Base-by-base conservation (phyloP, 345 rosid species). In the Gossypium sturtianum region DNA sequence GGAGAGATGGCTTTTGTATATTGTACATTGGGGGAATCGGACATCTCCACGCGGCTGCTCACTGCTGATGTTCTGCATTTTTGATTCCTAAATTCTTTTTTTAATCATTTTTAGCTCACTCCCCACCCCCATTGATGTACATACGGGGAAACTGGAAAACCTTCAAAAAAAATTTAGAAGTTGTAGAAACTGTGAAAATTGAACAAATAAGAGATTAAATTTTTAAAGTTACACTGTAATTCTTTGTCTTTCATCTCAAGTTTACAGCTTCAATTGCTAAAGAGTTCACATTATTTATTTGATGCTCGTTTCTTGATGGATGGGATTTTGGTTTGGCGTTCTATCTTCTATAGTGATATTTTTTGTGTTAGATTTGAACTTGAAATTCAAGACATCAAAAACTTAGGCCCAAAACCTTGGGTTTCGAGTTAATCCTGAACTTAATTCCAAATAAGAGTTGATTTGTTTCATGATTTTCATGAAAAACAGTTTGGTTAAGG, bases 141-240 rank as follows among this genome's bases (percentile, higher is more conserved):
- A 86, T 81, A 85, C 41, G 61, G 29, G 29, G 53, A 23, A 65
- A 48, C 49, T 49, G 62, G 65, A 45, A 56, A 57, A 64, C 62
- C 12, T 9, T 2, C 0, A 56, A 20, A 56, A 20, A 23, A 59
- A 23, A 22, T 12, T 7, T 29, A 56, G 29, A 41, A 44, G 49
- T 71, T 78, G 75, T 82, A 66, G 76, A 70, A 74, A 77, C 77
- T 79, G 82, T 83, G 85, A 78, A 83, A 78, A 71, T 80, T 47
- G 53, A 80, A 84, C 85, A 80, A 34, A 80, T 80, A 83, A 81
- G 84, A 79, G 70, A 70, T 84, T 76, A 73, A 59, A 74, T 16
- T 79, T 75, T 79, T 25, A 34, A 52, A 22, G 29, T 60, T 52
- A 9, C 17, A 12, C 2, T 16, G 56, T 27, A 23, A 49, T 34